phyloP scores from a whole-genome alignment of 2,329 filamentous ascomycete species.

The Colletotrichum lindemuthianum region DNA sequence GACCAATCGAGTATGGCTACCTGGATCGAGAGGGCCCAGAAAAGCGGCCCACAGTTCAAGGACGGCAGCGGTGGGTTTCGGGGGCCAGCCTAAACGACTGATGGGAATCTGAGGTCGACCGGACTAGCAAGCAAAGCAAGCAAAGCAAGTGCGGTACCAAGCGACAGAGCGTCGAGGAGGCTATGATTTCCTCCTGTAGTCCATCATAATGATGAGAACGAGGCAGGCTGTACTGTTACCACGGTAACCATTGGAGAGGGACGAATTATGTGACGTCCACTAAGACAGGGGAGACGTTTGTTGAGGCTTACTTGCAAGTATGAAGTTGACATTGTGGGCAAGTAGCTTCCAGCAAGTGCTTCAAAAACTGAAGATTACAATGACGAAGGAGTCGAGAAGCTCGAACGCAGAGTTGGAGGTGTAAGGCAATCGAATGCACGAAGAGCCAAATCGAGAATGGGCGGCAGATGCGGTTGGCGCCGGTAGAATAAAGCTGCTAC shows the following conservation, averaged over 20 bases:
- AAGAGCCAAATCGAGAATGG: neutral
- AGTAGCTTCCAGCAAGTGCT: neutral
- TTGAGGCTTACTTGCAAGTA: constrained; percentile 17
- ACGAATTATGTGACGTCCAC: neutral
- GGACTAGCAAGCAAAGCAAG: no score
- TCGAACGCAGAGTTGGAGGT: neutral
- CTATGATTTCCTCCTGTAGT: neutral
- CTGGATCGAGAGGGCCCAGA: neutral
- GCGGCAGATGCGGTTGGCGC: constrained; percentile 5
- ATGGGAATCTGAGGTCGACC: neutral
- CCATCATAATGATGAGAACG: constrained; percentile 16
- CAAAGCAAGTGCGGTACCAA: neutral
- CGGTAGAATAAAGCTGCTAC: neutral
- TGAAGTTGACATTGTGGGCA: no score
- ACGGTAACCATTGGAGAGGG: neutral
- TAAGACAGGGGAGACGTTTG: constrained; percentile 1
- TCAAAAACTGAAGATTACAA: neutral
- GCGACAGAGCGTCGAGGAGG: neutral
- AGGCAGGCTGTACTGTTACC: neutral
- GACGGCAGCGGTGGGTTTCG: no score
- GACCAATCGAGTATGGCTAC: neutral
- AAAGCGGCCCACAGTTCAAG: neutral
- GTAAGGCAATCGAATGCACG: neutral
- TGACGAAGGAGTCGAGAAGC: neutral
- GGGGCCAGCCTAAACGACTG: no score